phyloP scores from a whole-genome alignment of 495 filamentous ascomycete species.

The Extremus antarcticus region DNA sequence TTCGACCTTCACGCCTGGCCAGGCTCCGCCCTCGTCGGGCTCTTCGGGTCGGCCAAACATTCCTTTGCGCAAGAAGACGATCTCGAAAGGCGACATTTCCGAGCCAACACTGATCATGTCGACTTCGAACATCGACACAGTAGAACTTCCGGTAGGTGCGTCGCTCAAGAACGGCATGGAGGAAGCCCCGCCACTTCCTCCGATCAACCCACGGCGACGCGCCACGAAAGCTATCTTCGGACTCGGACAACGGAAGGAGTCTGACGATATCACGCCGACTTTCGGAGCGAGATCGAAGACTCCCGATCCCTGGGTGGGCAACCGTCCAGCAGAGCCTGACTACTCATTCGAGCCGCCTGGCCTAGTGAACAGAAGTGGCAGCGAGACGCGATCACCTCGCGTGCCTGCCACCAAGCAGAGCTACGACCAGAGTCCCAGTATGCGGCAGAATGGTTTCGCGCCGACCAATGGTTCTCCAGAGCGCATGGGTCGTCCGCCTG shows the following conservation, averaged over 20 bases:
- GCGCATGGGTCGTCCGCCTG: not conserved
- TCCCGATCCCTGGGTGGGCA: conserved; percentile 15
- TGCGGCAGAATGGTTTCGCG: not conserved
- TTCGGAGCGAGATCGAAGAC: conserved; percentile 16
- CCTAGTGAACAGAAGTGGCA: not conserved
- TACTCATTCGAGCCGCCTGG: not conserved
- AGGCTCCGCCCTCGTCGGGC: conserved; percentile 19
- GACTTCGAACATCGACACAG: conserved; percentile 54
- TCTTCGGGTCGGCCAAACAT: conserved; percentile 11
- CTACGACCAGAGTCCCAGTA: not conserved
- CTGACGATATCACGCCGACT: not conserved
- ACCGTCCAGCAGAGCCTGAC: not conserved
- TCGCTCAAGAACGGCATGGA: conserved; percentile 32
- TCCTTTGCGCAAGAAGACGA: conserved; percentile 45
- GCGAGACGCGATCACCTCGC: not conserved
- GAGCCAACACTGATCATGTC: conserved; percentile 72
- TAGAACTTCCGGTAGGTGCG: conserved; percentile 32
- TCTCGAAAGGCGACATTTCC: conserved; percentile 69
- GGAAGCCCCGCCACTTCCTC: conserved; percentile 25
- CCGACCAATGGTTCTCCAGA: not conserved
- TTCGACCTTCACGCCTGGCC: conserved; percentile 13
- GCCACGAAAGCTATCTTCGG: conserved; percentile 12
- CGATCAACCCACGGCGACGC: conserved; percentile 30
- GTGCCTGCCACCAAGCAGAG: not conserved
- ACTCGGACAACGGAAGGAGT: not conserved